Conservation (phyloP, 2,329 filamentous ascomycete species). For the Colletotrichum salicis region DNA sequence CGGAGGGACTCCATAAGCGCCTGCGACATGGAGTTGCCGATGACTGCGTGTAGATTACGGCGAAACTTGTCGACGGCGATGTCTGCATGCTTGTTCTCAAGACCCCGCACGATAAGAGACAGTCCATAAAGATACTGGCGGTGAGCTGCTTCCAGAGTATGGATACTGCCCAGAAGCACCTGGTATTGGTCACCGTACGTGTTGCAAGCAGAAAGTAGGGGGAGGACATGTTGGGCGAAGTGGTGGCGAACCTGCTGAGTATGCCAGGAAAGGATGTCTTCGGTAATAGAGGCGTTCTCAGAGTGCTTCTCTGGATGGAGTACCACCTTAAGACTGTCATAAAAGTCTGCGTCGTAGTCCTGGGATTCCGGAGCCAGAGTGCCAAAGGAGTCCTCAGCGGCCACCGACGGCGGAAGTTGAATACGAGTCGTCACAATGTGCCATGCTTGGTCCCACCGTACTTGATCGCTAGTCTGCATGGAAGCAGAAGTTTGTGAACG, state of each 20-base stretch:
- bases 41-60: slow-evolving; percentile 71
- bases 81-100: slow-evolving; percentile 51
- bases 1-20: slow-evolving; percentile 65
- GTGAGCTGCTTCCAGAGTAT: slow-evolving; percentile 69
- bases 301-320: slow-evolving; percentile 58
- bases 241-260: slow-evolving; percentile 69
- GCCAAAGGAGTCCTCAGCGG: slow-evolving; percentile 65
- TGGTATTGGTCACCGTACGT: slow-evolving; percentile 54
- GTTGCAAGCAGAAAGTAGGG: slow-evolving; percentile 61
- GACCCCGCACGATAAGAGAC: slow-evolving; percentile 60
- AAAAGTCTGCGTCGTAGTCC: slow-evolving; percentile 57
- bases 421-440: slow-evolving; percentile 68
- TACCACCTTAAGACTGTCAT: slow-evolving; percentile 63
- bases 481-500: slow-evolving; percentile 21
- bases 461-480: slow-evolving; percentile 58
- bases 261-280: slow-evolving; percentile 70
- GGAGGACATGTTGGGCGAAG: slow-evolving; percentile 69
- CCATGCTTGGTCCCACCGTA: slow-evolving; percentile 71
- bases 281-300: slow-evolving; percentile 62
- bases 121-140: slow-evolving; percentile 67
- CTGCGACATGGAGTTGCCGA: slow-evolving; percentile 70
- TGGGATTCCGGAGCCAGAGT: slow-evolving; percentile 56
- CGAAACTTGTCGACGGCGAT: slow-evolving; percentile 62
- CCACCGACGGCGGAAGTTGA: slow-evolving; percentile 64
- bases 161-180: slow-evolving; percentile 62